phyloP scores from a whole-genome alignment of 2,329 filamentous ascomycete species.

The Colletotrichum trifolii region DNA sequence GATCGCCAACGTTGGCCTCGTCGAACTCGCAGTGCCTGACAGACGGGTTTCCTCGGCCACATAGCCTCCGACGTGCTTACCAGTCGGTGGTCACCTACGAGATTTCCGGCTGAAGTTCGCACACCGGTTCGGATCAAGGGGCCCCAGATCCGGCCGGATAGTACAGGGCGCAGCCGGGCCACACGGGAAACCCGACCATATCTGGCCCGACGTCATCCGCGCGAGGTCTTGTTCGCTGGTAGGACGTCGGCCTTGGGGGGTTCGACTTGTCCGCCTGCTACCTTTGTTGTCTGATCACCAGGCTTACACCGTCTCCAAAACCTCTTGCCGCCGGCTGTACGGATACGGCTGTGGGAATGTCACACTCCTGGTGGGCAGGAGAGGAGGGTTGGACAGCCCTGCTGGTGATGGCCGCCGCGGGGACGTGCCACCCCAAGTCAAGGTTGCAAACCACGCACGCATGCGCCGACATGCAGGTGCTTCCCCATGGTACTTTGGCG shows the following conservation, averaged over 20 bases:
- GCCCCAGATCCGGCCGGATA: conserved; percentile 14
- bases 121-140: conserved; percentile 12
- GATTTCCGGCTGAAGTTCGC: not conserved
- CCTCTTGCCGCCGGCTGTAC: not conserved
- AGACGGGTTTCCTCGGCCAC: not conserved
- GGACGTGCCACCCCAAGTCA: conserved; percentile 1
- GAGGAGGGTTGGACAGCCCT: conserved; percentile 12
- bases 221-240: too few relatives aligned
- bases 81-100: not conserved
- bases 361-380: conserved; percentile 1
- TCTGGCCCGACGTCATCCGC: not conserved
- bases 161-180: conserved; percentile 2
- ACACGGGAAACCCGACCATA: not conserved
- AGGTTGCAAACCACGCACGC: conserved; percentile 27
- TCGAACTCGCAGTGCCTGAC: not conserved
- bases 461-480: conserved; percentile 35
- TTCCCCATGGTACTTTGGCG: conserved; percentile 12
- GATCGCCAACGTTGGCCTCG: conserved; percentile 11
- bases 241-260: not conserved
- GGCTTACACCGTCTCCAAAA: not conserved
- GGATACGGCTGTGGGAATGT: not conserved
- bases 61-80: not conserved
- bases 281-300: too few relatives aligned
- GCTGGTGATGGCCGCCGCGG: conserved; percentile 13
- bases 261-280: not conserved